phyloP scores from a whole-genome alignment of 495 filamentous ascomycete genomes.

The Saxispiralis lemnorum region DNA sequence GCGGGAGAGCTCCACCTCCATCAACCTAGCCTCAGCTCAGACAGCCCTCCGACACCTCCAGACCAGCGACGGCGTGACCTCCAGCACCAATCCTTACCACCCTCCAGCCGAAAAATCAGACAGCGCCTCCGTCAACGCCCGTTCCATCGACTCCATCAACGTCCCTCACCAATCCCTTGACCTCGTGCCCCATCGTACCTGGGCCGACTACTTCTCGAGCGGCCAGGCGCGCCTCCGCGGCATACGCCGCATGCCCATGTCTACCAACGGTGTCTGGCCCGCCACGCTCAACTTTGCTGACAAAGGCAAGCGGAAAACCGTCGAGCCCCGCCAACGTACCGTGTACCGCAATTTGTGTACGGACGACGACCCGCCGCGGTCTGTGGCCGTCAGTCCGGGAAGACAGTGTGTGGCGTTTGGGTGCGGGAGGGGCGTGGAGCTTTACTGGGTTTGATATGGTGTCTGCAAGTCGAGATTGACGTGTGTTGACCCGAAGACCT shows the following conservation, averaged over 20 bases:
- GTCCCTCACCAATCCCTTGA: conserved; percentile 1
- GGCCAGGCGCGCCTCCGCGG: conserved; percentile 1
- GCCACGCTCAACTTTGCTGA: neutral
- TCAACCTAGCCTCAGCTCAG: neutral
- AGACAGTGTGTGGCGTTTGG: conserved; percentile 56
- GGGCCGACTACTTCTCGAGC: neutral
- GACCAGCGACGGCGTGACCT: neutral
- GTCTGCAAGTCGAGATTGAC: neutral
- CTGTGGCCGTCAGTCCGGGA: conserved; percentile 51
- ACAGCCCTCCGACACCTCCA: neutral
- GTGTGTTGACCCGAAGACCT: neutral
- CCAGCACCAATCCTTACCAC: neutral
- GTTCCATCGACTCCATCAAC: neutral
- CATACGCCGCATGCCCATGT: neutral
- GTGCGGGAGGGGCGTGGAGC: conserved; percentile 46
- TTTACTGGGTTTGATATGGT: conserved; percentile 40
- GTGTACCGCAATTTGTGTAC: conserved; percentile 45
- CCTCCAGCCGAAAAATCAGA: neutral
- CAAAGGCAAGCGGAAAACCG: neutral
- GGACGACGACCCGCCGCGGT: conserved; percentile 45
- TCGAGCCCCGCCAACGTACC: neutral
- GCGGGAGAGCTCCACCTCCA: neutral
- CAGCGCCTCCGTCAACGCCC: conserved; percentile 1
- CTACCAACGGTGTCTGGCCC: neutral
- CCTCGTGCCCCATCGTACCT: neutral